Base-by-base conservation (phyloP, 2,329 filamentous ascomycete genomes). In the Fusarium irregulare region DNA sequence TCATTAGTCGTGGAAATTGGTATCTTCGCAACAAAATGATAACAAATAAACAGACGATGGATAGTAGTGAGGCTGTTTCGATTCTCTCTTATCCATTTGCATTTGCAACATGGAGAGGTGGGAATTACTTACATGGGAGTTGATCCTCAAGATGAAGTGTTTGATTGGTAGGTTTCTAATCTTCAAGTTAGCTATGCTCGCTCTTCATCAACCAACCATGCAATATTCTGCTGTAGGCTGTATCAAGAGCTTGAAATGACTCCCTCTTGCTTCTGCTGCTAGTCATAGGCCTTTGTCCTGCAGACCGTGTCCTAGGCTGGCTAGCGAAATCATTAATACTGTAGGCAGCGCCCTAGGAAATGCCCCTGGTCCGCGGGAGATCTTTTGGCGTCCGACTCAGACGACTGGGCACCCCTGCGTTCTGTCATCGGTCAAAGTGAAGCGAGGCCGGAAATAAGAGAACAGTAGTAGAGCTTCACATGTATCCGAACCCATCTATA, bases 361-460 rank as follows among this genome's bases (percentile, higher is more conserved):
- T 16, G 51, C 48, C 56, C 56, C 57, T 57, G 56, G 45, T 40
- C 45, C 51, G 54, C 46, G 41, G 64, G 27, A 64, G 40, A 60
- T 46, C 55, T 30, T 50, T 49, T 56, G 37, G 46, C 47, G 37
- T 62, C 60, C 32, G 47, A 56, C 41, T 7, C 34, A 56, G 37
- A 40, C n/a, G 27, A 50, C 37, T 66, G 27, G 28, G 56, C 28
- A 55, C 30, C 64, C 65, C 30, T 59, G 53, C 42, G 30, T 54
- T 60, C 27, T 49, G 49, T 44, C 18, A 34, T 32, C 41, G 30
- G 21, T 21, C 32, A 45, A 54, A 48, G 50, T 53, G 60, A 70
- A 57, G 44, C 30, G 51, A 20, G 58, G 50, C 42, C 50, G 20
- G 42, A 63, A 37, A 51, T 13, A 60, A 49, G 34, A 44, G 11